These are phyloP conservation scores for Suhomyces faveliae DNA, from an alignment of 805 yeast species.

Conservation along the genomic window DNA sequence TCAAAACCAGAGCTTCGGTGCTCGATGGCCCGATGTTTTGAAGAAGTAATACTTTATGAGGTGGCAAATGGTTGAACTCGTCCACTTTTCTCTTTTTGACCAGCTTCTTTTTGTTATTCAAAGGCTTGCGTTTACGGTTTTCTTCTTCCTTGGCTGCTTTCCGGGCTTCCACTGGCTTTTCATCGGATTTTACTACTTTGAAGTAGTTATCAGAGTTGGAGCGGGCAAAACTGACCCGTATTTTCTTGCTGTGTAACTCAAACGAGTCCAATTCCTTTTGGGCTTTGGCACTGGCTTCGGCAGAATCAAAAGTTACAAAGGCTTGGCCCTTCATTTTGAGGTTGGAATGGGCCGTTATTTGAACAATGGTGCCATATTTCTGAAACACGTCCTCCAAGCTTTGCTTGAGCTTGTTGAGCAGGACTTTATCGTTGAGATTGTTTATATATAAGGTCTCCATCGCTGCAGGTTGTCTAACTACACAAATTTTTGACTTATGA, in stretches of 20 bases:
- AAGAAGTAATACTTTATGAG: conserved; percentile 65
- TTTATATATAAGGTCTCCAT: conserved; percentile 55
- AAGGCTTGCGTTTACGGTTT: conserved; percentile 13
- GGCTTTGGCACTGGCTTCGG: conserved; percentile 46
- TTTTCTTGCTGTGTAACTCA: conserved; percentile 46
- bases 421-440: conserved; percentile 70
- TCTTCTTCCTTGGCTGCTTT: conserved; percentile 19
- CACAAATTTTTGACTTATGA: too few relatives aligned
- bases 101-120: conserved; percentile 15
- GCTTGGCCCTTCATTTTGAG: conserved; percentile 81
- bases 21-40: conserved; percentile 56
- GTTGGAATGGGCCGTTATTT: conserved; percentile 57
- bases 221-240: conserved; percentile 46
- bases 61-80: conserved; percentile 47
- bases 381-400: conserved; percentile 43
- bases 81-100: conserved; percentile 10
- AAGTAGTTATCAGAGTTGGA: conserved; percentile 42
- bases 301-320: conserved; percentile 55
- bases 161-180: conserved; percentile 19
- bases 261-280: conserved; percentile 40
- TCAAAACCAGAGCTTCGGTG: conserved; percentile 25
- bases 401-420: conserved; percentile 47
- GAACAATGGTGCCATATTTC: conserved; percentile 47
- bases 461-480: not conserved
- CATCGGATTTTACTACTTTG: conserved; percentile 14